A percentile compares a stretch with the other conserved stretches of the same genome.
phyloP scores from a whole-genome alignment of 2,329 filamentous ascomycete genomes.

The Sclerotinia sclerotiorum region DNA sequence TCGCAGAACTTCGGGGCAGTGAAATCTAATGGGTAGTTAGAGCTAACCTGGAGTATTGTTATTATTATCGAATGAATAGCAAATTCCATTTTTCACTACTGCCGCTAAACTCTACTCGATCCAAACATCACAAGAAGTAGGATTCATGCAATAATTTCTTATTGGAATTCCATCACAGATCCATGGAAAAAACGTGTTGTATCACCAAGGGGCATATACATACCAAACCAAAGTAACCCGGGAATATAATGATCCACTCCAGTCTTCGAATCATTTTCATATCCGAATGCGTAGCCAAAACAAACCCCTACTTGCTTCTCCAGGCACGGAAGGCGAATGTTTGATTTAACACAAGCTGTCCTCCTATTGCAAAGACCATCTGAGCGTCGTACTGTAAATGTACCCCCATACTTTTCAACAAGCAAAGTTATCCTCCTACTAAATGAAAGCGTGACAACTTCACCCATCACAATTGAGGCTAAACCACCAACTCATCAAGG shows the following conservation, averaged over 20 bases:
- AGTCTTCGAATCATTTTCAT: not conserved
- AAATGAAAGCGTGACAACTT: not conserved
- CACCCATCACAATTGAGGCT: not conserved
- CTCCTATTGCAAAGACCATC: not conserved
- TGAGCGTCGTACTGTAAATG: not conserved
- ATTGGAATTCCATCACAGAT: no score
- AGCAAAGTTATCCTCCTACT: not conserved
- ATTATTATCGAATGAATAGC: not conserved
- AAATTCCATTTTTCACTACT: not conserved
- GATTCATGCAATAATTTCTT: no score
- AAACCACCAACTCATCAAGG: no score
- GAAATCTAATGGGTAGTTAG: not conserved
- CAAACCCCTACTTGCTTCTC: not conserved
- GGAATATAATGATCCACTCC: not conserved
- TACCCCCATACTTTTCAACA: not conserved
- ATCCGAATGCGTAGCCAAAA: not conserved
- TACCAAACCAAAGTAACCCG: not conserved
- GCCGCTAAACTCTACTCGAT: not conserved
- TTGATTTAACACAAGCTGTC: not conserved
- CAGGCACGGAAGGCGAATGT: not conserved
- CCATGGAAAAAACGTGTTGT: no score
- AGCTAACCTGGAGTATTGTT: not conserved
- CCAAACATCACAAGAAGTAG: not conserved
- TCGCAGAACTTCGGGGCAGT: not conserved
- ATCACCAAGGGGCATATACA: not conserved